phyloP scores from a whole-genome alignment of 768 basidiomycete species.

The Cyclocybe cylindracea region DNA sequence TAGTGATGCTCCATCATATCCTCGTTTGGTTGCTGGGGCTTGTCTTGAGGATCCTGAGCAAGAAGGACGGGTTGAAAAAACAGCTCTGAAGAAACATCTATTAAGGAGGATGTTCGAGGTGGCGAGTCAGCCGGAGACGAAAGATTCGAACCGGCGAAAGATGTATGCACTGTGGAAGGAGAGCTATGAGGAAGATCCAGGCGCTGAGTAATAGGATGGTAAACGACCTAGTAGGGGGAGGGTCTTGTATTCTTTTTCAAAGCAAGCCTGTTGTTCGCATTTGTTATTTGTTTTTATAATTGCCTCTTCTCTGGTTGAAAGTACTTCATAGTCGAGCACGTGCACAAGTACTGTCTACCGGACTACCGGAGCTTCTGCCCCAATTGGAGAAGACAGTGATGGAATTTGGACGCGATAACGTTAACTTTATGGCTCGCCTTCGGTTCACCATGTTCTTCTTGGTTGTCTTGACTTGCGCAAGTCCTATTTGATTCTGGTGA shows the following conservation, averaged over 20 bases:
- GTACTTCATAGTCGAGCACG: too few relatives aligned
- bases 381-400: too few relatives aligned
- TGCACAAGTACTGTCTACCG: too few relatives aligned
- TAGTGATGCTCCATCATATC: constrained; percentile 32
- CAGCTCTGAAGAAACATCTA: constrained; percentile 52
- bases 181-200: constrained; percentile 44
- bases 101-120: constrained; percentile 68
- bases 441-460: too few relatives aligned
- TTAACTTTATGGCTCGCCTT: too few relatives aligned
- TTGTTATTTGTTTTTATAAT: constrained; percentile 17
- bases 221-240: constrained; percentile 1
- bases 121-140: constrained; percentile 73
- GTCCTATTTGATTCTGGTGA: too few relatives aligned
- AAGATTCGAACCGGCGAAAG: constrained; percentile 78
- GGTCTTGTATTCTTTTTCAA: neutral
- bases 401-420: too few relatives aligned
- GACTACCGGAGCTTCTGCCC: too few relatives aligned
- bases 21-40: constrained; percentile 52
- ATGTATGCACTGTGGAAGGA: constrained; percentile 83
- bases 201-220: constrained; percentile 20
- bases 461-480: too few relatives aligned
- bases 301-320: neutral
- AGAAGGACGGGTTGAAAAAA: constrained; percentile 36
- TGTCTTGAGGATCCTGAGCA: constrained; percentile 43
- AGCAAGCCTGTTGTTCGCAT: constrained; percentile 1